Percentiles rank a stretch among this genome's conserved stretches.
phyloP scores from a whole-genome alignment of 2,329 filamentous ascomycete species.

The Sporothrix pallida region DNA sequence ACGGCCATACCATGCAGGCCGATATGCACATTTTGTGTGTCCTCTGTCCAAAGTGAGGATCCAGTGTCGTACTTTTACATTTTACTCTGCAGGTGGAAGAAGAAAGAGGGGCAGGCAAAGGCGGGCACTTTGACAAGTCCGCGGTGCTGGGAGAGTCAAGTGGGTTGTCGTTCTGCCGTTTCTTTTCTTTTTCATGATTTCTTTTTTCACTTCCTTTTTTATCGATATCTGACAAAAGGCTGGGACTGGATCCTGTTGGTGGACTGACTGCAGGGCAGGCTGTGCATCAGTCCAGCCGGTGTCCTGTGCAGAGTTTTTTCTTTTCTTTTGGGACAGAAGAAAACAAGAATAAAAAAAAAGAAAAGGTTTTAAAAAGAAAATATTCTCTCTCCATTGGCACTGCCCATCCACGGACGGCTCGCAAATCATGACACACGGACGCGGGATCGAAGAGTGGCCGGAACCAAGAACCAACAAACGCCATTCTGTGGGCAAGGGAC shows the following conservation, averaged over 20 bases:
- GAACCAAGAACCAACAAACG: background rate
- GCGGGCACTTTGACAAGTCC: background rate
- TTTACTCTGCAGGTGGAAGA: background rate
- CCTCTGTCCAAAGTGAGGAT: background rate
- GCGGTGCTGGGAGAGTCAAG: background rate
- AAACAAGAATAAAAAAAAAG: background rate
- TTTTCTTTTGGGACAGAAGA: conserved; percentile 16
- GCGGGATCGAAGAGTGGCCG: conserved; percentile 11
- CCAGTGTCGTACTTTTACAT: too few species aligned
- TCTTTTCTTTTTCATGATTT: background rate
- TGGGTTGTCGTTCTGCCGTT: background rate
- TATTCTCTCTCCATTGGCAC: too few species aligned
- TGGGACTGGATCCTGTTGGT: conserved; percentile 9
- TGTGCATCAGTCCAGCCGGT: background rate
- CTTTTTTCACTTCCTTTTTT: background rate
- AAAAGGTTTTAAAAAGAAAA: too few species aligned
- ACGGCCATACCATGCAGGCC: background rate
- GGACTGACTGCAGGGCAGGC: conserved; percentile 4
- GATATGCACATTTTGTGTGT: background rate
- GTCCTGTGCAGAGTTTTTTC: conserved; percentile 28
- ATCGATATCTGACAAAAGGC: background rate
- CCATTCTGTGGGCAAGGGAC: background rate
- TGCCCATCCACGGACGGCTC: too few species aligned
- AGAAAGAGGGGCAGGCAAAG: background rate
- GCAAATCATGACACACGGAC: conserved; percentile 21